A percentile compares a stretch with the other conserved stretches of the same genome.
phyloP scores from a whole-genome alignment of 805 yeast genomes.

The Wickerhamomyces kurtzmanii region DNA sequence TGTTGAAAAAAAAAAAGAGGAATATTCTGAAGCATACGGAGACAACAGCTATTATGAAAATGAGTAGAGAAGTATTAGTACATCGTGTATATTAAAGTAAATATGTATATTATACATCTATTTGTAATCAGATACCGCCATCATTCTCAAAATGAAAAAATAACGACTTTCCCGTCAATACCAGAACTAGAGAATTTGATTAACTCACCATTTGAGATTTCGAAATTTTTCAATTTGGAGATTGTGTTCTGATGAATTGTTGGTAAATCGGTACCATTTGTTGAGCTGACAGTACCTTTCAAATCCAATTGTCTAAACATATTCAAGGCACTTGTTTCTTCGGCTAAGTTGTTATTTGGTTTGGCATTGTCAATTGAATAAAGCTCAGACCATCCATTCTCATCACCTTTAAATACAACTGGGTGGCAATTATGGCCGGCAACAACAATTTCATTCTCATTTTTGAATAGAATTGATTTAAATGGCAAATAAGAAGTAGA shows the following conservation, averaged over 20 bases:
- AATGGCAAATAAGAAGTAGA: conserved; percentile 73
- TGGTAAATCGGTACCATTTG: conserved; percentile 37
- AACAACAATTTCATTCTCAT: conserved; percentile 60
- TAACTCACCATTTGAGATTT: conserved; percentile 36
- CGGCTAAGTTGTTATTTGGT: conserved; percentile 39
- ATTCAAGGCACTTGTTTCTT: conserved; percentile 71
- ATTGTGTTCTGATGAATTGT: conserved; percentile 92
- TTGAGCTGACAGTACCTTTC: conserved; percentile 63
- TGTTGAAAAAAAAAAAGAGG: conserved; percentile 7
- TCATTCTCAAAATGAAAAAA: conserved; percentile 42
- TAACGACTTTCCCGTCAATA: conserved; percentile 84
- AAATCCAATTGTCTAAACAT: conserved; percentile 94
- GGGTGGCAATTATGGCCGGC: conserved; percentile 95
- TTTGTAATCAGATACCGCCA: background rate
- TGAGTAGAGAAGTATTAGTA: background rate
- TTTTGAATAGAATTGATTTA: conserved; percentile 60
- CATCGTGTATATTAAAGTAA: background rate
- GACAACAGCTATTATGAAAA: background rate
- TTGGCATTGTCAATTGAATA: conserved; percentile 35
- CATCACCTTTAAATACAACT: conserved; percentile 67
- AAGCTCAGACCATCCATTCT: conserved; percentile 52
- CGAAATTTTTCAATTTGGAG: conserved; percentile 48
- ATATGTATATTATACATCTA: background rate
- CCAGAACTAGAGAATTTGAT: conserved; percentile 68
- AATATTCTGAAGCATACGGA: background rate